Evolutionary conservation across 2,329 filamentous ascomycete genomes (phyloP), one percentile per base, ranked within the genome.

Genomic region (Fusarium piperis): DNA sequence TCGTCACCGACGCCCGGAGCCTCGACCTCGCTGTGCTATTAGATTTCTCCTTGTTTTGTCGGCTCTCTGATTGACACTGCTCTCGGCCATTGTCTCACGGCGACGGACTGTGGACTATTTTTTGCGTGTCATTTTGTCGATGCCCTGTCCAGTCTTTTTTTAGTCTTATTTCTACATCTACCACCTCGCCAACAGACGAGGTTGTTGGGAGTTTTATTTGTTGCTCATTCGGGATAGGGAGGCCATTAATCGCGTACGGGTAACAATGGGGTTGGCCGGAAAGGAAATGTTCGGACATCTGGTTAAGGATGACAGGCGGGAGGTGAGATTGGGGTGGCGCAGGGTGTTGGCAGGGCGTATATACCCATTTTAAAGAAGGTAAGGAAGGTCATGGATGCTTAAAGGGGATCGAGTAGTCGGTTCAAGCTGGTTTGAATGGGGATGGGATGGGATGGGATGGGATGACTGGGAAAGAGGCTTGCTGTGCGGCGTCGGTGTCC

Each of bases 291-390:
- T 48, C 36, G 52, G 64, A 53, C 64, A 71, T 52, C 32, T 48
- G 51, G 60, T 64, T 55, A 63, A 44, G 52, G 51, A 58, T 57
- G 61, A 48, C 41, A 56, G 62, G 51, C 44, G 41, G 52, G 39
- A 15, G 39, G 20, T 44, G 39, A 62, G 38, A 38, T 32, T 62
- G 52, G 32, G 64, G 52, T 33, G 69, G 72, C 61, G 65, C 38
- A 69, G 59, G 70, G 65, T 75, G 66, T 72, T 77, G 70, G 70
- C 32, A 62, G 67, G 76, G 70, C 66, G 78, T 76, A 78, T 79
- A 79, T 79, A 79, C 78, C 78, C 78, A 77, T 75, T 78, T 79
- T 67, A 68, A 71, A 69, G 59, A 64, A 74, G 51, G 63, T 53
- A 67, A 48, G 41, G 41, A 26, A 46, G 16, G 44, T 30, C 26